These are phyloP conservation scores for Ceratocystis colombiana DNA, from an alignment of 2,329 filamentous ascomycete species.

Conservation along the genomic window DNA sequence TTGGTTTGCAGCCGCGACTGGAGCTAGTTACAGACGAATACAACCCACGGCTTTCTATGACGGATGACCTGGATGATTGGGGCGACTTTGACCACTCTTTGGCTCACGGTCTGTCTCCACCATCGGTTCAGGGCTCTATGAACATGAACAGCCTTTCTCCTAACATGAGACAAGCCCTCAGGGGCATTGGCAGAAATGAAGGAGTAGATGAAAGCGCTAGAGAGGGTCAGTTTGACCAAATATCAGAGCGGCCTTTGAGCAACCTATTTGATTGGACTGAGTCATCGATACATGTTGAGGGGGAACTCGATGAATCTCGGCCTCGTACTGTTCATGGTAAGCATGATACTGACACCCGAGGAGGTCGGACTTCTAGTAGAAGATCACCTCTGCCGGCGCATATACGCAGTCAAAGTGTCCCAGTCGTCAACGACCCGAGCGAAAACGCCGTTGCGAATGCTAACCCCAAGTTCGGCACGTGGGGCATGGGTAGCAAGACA, in stretches of 20 bases:
- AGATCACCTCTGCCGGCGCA: conserved; percentile 60
- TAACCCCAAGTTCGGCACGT: conserved; percentile 63
- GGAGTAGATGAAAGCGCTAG: conserved; percentile 27
- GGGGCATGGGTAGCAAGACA: conserved; percentile 68
- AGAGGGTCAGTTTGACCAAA: conserved; percentile 21
- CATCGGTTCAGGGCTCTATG: conserved; percentile 41
- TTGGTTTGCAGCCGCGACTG: conserved; percentile 20
- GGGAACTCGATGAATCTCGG: conserved; percentile 48
- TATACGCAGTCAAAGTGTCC: conserved; percentile 71
- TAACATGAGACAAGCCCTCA: conserved; percentile 45
- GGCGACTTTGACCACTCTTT: conserved; percentile 45
- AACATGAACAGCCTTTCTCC: conserved; percentile 46
- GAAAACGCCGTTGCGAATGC: conserved; percentile 32
- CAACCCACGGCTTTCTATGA: conserved; percentile 42
- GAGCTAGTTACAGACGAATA: conserved; percentile 19
- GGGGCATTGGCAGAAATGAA: conserved; percentile 42
- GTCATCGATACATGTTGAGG: conserved; percentile 50
- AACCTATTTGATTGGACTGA: conserved; percentile 75
- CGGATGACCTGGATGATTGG: conserved; percentile 57
- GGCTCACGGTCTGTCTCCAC: conserved; percentile 49
- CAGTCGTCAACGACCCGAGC: conserved; percentile 54
- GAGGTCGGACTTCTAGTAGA: conserved; percentile 56
- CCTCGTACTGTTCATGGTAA: conserved; percentile 69
- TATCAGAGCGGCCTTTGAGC: conserved; percentile 47
- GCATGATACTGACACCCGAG: conserved; percentile 59